Conservation (phyloP, 768 basidiomycete genomes). For the Lactarius hengduanensis region DNA sequence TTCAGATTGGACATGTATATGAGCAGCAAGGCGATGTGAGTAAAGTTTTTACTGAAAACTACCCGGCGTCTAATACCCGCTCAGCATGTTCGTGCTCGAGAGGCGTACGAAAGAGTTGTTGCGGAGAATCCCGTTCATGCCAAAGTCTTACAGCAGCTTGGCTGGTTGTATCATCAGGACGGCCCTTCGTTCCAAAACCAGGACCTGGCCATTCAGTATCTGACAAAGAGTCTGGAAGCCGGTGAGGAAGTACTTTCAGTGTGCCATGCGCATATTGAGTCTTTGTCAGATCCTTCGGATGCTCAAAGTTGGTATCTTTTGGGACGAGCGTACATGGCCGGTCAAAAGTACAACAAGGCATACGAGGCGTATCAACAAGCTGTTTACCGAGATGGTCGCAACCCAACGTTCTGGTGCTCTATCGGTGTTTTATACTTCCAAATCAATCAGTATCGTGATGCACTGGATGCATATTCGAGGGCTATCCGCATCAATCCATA, state of each 20-base stretch:
- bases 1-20: slow-evolving; percentile 98
- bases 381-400: slow-evolving; percentile 97
- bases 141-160: slow-evolving; percentile 96
- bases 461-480: slow-evolving; percentile 97
- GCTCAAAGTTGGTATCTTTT: slow-evolving; percentile 99
- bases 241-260: slow-evolving; percentile 50
- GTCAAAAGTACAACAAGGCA: slow-evolving; percentile 98
- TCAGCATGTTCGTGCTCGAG: slow-evolving; percentile 86
- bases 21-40: slow-evolving; percentile 96
- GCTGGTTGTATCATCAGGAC: slow-evolving; percentile 96
- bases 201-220: slow-evolving; percentile 88
- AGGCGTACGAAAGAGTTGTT: slow-evolving; percentile 95
- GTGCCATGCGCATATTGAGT: slow-evolving; percentile 10
- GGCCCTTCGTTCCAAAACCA: slow-evolving; percentile 95
- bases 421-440: slow-evolving; percentile 99
- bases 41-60: slow-evolving; percentile 21
- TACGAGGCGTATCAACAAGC: slow-evolving; percentile 99
- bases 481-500: slow-evolving; percentile 99
- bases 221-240: slow-evolving; percentile 93
- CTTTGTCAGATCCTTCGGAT: slow-evolving; percentile 77
- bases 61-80: slow-evolving; percentile 22
- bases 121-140: slow-evolving; percentile 91
- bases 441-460: slow-evolving; percentile 99
- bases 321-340: slow-evolving; percentile 98
- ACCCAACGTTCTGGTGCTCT: slow-evolving; percentile 99